phyloP scores from a whole-genome alignment of 805 yeast species.

The Yarrowia sp. region DNA sequence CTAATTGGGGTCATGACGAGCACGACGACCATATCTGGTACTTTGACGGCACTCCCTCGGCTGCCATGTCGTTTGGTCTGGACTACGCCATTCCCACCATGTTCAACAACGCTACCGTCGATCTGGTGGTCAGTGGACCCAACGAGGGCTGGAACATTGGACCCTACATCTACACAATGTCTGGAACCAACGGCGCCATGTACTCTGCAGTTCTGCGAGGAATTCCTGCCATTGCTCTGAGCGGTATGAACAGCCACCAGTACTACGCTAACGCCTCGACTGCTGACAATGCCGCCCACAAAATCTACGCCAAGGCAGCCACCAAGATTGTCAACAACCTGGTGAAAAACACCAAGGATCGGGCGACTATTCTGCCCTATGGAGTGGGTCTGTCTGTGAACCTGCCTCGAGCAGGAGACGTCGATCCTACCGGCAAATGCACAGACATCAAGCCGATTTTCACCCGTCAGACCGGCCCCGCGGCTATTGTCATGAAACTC shows the following conservation, averaged over 20 bases:
- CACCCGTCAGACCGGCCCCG: slow-evolving; percentile 28
- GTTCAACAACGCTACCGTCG: slow-evolving; percentile 53
- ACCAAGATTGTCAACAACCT: slow-evolving; percentile 24
- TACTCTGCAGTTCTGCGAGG: slow-evolving; percentile 53
- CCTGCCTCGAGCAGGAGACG: slow-evolving; percentile 30
- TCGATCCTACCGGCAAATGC: slow-evolving; percentile 25
- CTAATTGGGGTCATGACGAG: slow-evolving; percentile 58
- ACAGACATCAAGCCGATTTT: slow-evolving; percentile 26
- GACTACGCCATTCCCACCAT: slow-evolving; percentile 54
- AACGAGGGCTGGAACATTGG: slow-evolving; percentile 56
- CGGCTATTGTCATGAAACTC: slow-evolving; percentile 11
- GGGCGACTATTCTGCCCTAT: slow-evolving; percentile 13
- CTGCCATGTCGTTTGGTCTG: slow-evolving; percentile 54
- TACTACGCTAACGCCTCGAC: slow-evolving; percentile 19
- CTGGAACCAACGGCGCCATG: slow-evolving; percentile 56
- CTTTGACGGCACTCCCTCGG: slow-evolving; percentile 57
- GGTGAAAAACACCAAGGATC: slow-evolving; percentile 26
- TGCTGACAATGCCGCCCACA: slow-evolving; percentile 5
- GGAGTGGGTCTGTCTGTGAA: slow-evolving; percentile 31
- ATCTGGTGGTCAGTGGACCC: slow-evolving; percentile 58
- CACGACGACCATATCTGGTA: slow-evolving; percentile 54
- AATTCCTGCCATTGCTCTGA: slow-evolving; percentile 55
- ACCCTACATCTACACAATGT: slow-evolving; percentile 50
- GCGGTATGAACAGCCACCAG: slow-evolving; percentile 46
- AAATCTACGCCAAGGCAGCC: slow-evolving; percentile 32